Evolutionary conservation across 371 early-diverging fungal genomes (phyloP).

Genomic region (Furculomyces boomerangus): DNA sequence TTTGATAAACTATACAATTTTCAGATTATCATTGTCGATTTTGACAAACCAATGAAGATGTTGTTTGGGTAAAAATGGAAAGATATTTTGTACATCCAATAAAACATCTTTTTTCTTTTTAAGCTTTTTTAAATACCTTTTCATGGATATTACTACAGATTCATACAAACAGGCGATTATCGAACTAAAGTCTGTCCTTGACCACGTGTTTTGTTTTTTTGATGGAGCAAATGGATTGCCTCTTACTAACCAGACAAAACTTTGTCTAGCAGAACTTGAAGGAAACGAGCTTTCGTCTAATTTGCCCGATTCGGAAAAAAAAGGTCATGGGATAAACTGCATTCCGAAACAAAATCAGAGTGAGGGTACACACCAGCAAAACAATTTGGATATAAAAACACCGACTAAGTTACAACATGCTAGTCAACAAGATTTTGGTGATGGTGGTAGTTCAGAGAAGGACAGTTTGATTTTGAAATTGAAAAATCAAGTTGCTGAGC

Average conservation of each 20-base stretch:
- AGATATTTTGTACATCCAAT: no score
- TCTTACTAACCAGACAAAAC: neutral
- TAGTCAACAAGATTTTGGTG: no score
- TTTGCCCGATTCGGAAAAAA: neutral
- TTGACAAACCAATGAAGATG: no score
- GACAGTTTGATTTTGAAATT: neutral
- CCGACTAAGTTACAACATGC: no score
- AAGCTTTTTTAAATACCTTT: no score
- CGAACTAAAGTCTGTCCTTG: neutral
- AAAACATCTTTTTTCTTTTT: no score
- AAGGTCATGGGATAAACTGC: neutral
- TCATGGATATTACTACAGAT: no score
- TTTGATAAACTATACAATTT: no score
- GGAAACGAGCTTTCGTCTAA: neutral
- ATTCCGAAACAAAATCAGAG: neutral
- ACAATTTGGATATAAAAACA: neutral
- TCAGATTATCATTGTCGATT: no score
- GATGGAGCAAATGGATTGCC: neutral
- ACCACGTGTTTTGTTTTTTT: conserved; percentile 1
- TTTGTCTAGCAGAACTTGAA: neutral
- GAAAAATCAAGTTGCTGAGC: neutral
- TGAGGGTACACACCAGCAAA: neutral
- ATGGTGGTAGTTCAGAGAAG: neutral
- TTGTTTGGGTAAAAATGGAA: no score
- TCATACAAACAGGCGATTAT: neutral